These are phyloP conservation scores for Citrus mangshanensis DNA, from an alignment of 345 rosid genomes.

Conservation along the genomic window DNA sequence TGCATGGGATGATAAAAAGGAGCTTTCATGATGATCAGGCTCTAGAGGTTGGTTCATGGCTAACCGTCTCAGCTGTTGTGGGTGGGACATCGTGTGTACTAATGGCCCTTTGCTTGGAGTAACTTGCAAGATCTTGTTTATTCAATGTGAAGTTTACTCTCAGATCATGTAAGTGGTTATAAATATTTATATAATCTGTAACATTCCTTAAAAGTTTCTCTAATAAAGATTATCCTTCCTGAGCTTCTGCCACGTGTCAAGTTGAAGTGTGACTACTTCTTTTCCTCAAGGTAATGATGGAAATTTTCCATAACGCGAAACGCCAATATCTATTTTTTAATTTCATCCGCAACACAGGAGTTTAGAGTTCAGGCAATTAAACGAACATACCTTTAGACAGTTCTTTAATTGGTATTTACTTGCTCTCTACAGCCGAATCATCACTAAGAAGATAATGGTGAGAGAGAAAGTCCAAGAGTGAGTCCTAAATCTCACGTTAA, in stretches of 20 bases:
- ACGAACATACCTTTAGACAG: too few relatives aligned
- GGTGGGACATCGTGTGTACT: constrained; percentile 13
- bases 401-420: too few relatives aligned
- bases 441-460: too few relatives aligned
- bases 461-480: too few relatives aligned
- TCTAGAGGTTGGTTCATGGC: constrained; percentile 6
- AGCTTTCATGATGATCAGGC: constrained; percentile 42
- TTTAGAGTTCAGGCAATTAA: too few relatives aligned
- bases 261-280: background rate
- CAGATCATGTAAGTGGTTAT: background rate
- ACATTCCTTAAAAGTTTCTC: background rate
- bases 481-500: too few relatives aligned
- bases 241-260: background rate
- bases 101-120: constrained; percentile 16
- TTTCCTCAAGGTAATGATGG: too few relatives aligned
- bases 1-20: constrained; percentile 43
- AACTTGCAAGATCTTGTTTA: constrained; percentile 40
- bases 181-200: background rate
- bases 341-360: too few relatives aligned
- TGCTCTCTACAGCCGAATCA: too few relatives aligned
- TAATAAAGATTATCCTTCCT: background rate
- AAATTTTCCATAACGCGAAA: too few relatives aligned
- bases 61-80: constrained; percentile 23
- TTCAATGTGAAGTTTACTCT: background rate
- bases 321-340: too few relatives aligned